Evolutionary conservation across 2,329 filamentous ascomycete genomes (phyloP).

Genomic region (Karstenula rhodostoma): DNA sequence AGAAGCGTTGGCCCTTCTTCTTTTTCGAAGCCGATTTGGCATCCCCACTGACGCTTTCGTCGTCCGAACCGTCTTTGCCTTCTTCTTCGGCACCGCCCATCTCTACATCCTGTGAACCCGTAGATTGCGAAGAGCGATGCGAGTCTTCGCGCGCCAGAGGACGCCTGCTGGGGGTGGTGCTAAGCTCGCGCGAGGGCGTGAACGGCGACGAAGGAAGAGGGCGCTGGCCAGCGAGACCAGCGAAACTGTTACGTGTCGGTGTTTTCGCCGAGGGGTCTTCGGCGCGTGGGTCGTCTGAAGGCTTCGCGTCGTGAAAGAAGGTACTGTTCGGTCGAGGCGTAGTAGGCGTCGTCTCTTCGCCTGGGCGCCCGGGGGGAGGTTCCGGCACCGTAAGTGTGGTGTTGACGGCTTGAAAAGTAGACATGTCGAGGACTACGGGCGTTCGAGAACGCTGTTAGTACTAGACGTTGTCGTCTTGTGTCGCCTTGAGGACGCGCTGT

Average conservation of each 20-base stretch:
- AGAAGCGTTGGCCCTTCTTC: slow-evolving; percentile 96
- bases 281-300: slow-evolving; percentile 43
- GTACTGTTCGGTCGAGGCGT: slow-evolving; percentile 59
- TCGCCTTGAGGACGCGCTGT: slow-evolving; percentile 28
- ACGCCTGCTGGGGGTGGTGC: slow-evolving; percentile 43
- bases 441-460: slow-evolving; percentile 12
- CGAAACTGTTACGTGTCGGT: slow-evolving; percentile 67
- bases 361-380: slow-evolving; percentile 53
- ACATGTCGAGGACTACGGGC: slow-evolving; percentile 51
- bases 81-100: slow-evolving; percentile 80
- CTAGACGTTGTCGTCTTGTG: slow-evolving; percentile 27
- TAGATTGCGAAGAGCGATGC: slow-evolving; percentile 68
- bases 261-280: slow-evolving; percentile 62
- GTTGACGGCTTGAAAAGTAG: slow-evolving; percentile 69
- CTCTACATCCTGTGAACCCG: slow-evolving; percentile 73
- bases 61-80: slow-evolving; percentile 62
- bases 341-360: slow-evolving; percentile 64
- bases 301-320: slow-evolving; percentile 51
- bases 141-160: slow-evolving; percentile 64
- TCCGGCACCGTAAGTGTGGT: slow-evolving; percentile 58
- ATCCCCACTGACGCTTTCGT: slow-evolving; percentile 59
- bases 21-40: slow-evolving; percentile 85
- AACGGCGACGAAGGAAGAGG: slow-evolving; percentile 55
- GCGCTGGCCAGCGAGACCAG: slow-evolving; percentile 56
- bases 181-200: slow-evolving; percentile 57